Evolutionary conservation across 2,329 filamentous ascomycete genomes (phyloP), one percentile per base, ranked within the genome.

Genomic region (Trichophyton equinum): DNA sequence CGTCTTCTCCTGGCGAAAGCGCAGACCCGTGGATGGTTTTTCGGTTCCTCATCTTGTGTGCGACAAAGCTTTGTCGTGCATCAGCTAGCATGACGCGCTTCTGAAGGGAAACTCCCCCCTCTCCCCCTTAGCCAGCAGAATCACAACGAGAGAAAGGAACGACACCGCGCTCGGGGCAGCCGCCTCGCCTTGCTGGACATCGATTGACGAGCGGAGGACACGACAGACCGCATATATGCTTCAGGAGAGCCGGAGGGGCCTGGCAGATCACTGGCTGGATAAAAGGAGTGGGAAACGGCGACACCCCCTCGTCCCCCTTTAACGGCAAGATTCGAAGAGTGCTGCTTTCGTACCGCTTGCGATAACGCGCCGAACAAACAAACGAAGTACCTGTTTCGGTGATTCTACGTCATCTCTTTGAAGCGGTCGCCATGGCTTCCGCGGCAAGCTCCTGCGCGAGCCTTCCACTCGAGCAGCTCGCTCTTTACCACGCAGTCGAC

Each of bases 401-500:
- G 13, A 15, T 25, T 51, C 22, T 22, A 15, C 20, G 25, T 58
- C 22, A 42, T 42, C 44, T 18, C 42, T 44, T 57, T 20, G 20
- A 42, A 57, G 20, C 55, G 18, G 55, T 20, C 65, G 81, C 76
- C 77, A 96, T 96, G 91, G 89, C 92, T 78, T 84, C 87, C 77
- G 82, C 92, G 73, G 87, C 84, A 68, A 84, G 86, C 67, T 86
- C 89, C 75, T 82, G 91, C 78, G 84, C 81, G 60, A 78, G 84
- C 70, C 81, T 96, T 74, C 86, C 89, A 74, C 81, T 88, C 72
- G 88, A 92, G 73, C 82, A 88, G 72, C 83, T 96, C 73, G 85
- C 84, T 71, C 88, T 96, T 69, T 97, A 95, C 80, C 87, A 95
- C 76, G 85, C 90, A 68, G 87, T 85, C 72, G 94, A 99, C 75